Conservation (phyloP, 108 stramenopile species). For the Stephanodiscus minutulus region DNA sequence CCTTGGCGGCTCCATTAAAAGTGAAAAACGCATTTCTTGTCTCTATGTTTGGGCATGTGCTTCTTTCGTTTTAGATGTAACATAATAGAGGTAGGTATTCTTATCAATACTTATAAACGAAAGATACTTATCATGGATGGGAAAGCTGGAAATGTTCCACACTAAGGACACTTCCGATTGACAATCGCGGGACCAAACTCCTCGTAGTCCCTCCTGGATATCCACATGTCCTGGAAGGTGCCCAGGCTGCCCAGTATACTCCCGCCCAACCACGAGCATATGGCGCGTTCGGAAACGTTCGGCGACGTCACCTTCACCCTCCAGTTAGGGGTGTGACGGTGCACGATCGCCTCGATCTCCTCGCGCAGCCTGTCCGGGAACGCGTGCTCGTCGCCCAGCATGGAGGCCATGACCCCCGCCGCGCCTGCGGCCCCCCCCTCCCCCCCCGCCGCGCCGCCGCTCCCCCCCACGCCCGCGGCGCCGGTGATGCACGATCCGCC, state of each 20-base stretch:
- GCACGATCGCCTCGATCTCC: slow-evolving; percentile 83
- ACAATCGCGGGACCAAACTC: slow-evolving; percentile 94
- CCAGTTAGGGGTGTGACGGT: slow-evolving; percentile 88
- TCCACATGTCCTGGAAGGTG: slow-evolving; percentile 98
- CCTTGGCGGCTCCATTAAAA: no score
- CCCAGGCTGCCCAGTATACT: slow-evolving; percentile 96
- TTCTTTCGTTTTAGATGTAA: no score
- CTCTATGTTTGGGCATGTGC: no score
- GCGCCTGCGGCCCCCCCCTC: slow-evolving; percentile 6
- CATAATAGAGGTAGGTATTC: no score
- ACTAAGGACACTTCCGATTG: slow-evolving; percentile 93
- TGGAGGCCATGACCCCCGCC: slow-evolving; percentile 43
- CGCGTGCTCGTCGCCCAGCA: slow-evolving; percentile 61
- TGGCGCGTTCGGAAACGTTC: slow-evolving; percentile 63
- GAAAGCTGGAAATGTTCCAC: neutral
- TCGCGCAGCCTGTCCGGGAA: slow-evolving; percentile 79
- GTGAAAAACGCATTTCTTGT: no score
- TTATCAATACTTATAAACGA: no score
- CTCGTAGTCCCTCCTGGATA: slow-evolving; percentile 92
- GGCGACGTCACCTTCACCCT: slow-evolving; percentile 84
- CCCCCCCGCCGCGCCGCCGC: slow-evolving; percentile 4
- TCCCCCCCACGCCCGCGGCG: slow-evolving; percentile 16
- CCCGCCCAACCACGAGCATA: slow-evolving; percentile 93
- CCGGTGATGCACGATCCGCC: slow-evolving; percentile 77
- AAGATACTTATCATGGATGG: no score